These are phyloP conservation scores for Paracoccidioides brasiliensis DNA, from an alignment of 2,329 filamentous ascomycete genomes.

Conservation along the genomic window DNA sequence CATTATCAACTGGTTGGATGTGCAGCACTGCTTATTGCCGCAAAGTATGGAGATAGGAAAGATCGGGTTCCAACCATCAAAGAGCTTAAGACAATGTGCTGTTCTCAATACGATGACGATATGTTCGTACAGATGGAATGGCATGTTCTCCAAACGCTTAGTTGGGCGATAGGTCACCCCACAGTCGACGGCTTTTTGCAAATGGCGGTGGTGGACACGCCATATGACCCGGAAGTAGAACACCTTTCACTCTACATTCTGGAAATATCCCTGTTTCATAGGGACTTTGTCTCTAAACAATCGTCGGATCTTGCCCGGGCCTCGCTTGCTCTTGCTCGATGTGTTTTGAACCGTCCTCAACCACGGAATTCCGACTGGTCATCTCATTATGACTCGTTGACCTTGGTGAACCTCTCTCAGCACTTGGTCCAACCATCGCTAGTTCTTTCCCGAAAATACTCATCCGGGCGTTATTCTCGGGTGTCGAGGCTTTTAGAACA, in stretches of 20 bases:
- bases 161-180: constrained; percentile 91
- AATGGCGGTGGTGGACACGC: constrained; percentile 62
- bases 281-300: constrained; percentile 86
- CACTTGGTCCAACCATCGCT: constrained; percentile 54
- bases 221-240: constrained; percentile 74
- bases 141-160: constrained; percentile 94
- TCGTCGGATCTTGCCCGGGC: constrained; percentile 84
- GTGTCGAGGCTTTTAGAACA: constrained; percentile 52
- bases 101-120: constrained; percentile 91
- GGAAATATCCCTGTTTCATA: constrained; percentile 90
- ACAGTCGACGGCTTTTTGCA: constrained; percentile 92
- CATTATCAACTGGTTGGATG: constrained; percentile 98
- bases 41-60: constrained; percentile 98
- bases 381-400: constrained; percentile 38
- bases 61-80: constrained; percentile 95
- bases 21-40: constrained; percentile 85
- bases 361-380: constrained; percentile 64
- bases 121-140: constrained; percentile 99
- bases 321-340: constrained; percentile 72
- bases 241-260: constrained; percentile 90
- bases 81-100: constrained; percentile 98
- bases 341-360: constrained; percentile 70
- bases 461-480: constrained; percentile 50
- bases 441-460: constrained; percentile 56
- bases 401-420: constrained; percentile 49